Evolutionary conservation across 2,329 filamentous ascomycete genomes (phyloP).

Genomic region (Emmonsia crescens): DNA sequence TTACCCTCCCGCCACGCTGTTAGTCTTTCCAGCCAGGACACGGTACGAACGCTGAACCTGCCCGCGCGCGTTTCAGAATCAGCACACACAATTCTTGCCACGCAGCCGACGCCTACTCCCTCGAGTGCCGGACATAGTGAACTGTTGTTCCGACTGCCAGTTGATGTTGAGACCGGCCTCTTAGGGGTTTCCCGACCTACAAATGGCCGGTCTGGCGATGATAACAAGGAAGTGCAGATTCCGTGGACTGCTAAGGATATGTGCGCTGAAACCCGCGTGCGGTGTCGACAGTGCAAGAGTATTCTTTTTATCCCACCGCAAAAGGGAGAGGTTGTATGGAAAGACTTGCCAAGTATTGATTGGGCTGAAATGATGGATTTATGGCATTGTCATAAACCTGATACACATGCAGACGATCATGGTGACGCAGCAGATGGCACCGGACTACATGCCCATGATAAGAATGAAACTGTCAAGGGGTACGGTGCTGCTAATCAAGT

Average conservation of each 20-base stretch:
- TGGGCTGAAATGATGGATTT: conserved; percentile 99
- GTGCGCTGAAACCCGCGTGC: conserved; percentile 21
- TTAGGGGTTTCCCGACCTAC: background rate
- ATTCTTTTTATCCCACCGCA: conserved; percentile 18
- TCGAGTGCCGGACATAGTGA: conserved; percentile 4
- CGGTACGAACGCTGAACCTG: conserved; percentile 36
- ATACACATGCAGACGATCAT: conserved; percentile 36
- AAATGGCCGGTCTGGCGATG: conserved; percentile 12
- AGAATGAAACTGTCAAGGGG: conserved; percentile 50
- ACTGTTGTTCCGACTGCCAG: conserved; percentile 43
- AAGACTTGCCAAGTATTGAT: conserved; percentile 87
- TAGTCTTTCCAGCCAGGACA: conserved; percentile 21
- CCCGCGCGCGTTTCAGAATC: conserved; percentile 30
- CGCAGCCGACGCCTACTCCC: background rate
- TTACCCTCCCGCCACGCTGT: conserved; percentile 23
- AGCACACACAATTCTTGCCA: conserved; percentile 17
- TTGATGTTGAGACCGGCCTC: conserved; percentile 29
- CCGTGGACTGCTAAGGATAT: conserved; percentile 32
- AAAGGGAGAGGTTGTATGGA: conserved; percentile 52
- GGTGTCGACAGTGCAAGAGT: conserved; percentile 29
- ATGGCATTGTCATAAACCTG: conserved; percentile 97
- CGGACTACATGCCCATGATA: conserved; percentile 29
- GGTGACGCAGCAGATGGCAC: conserved; percentile 18
- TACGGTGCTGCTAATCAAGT: conserved; percentile 77
- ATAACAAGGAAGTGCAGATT: conserved; percentile 22